Evolutionary conservation across 495 filamentous ascomycete species (phyloP), one percentile per base, ranked within the genome.

Genomic region (Annulohypoxylon stygium): DNA sequence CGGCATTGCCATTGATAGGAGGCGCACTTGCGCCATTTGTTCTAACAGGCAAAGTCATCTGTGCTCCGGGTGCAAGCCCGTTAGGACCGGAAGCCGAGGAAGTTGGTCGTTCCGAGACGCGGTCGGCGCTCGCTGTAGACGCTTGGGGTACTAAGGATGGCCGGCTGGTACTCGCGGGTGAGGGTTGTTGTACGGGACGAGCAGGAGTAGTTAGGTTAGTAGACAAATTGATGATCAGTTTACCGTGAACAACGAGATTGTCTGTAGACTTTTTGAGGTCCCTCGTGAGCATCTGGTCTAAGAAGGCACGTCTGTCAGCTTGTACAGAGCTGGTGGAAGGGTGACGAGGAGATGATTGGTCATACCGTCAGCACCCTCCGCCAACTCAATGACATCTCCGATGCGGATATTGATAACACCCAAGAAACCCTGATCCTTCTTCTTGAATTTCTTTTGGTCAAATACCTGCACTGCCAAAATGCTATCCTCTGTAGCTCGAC

Each of bases 371-470:
- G 93, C 93, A 47, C 94, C 95, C 70, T 92, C 88, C 62, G 91
- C 90, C 68, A 99, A 81, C 79, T 98, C 96, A 59, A 99, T 93
- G 41, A 95, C 92, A 85, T 93, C 92, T 65, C 96, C 97, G 63
- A 98, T 91, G 60, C 94, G 92, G 66, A 98, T 91, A 80, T 99
- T 99, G 74, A 99, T 97, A 41, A 99, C 96, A 41, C 96, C 96
- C 20, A 99, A 88, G 75, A 99, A 99, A 1, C 96, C 96, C 80
- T 99, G 96, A 76, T 98, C 96, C 93, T 98, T 99, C 88, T 99
- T 99, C 85, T 99, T 99, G 86, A 98, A 99, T 81, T 99, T 99
- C 86, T 98, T 98, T 81, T 99, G 96, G 80, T 99, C 96, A 77
- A 99, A 99, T 53, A 99, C 97, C 80, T 99, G 96, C 47, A 99